Conservation (phyloP, 371 early-diverging fungal species). For the Zopfochytrium polystomum region DNA sequence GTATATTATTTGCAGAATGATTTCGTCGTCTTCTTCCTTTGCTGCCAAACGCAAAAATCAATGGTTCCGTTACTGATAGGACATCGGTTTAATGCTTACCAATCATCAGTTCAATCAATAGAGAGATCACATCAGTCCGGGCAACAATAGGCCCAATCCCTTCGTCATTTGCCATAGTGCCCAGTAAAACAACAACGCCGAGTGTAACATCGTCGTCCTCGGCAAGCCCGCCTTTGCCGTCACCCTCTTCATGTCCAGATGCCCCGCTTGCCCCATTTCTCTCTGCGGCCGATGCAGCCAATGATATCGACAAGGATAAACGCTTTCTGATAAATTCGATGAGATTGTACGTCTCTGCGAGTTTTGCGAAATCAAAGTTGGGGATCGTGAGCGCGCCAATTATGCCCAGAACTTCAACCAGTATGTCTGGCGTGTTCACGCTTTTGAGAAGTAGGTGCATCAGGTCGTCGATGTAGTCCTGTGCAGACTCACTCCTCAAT, state of each 20-base stretch:
- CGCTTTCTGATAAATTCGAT: constrained; percentile 28
- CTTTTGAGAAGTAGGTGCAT: constrained; percentile 40
- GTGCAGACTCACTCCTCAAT: background rate
- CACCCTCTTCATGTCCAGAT: background rate
- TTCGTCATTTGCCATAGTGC: constrained; percentile 50
- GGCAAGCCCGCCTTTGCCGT: constrained; percentile 18
- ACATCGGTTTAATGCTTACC: constrained; percentile 24
- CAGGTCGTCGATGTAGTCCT: constrained; percentile 54
- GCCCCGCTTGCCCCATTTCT: too few relatives aligned
- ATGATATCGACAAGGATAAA: constrained; percentile 21
- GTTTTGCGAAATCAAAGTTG: constrained; percentile 48
- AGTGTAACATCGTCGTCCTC: constrained; percentile 50
- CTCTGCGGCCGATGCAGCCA: constrained; percentile 6
- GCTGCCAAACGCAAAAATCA: constrained; percentile 23
- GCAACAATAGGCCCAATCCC: constrained; percentile 42
- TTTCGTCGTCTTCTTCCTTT: constrained; percentile 59
- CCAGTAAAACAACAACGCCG: constrained; percentile 42
- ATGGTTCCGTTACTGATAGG: background rate
- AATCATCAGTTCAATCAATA: constrained; percentile 48
- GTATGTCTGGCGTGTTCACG: constrained; percentile 31
- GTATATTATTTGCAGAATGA: constrained; percentile 52
- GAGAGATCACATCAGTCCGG: constrained; percentile 27
- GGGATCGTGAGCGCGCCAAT: constrained; percentile 41
- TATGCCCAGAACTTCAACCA: constrained; percentile 48
- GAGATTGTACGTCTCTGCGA: constrained; percentile 40